These are phyloP conservation scores for Aspergillus incahuasiensis DNA, from an alignment of 495 filamentous ascomycete species.

Conservation along the genomic window DNA sequence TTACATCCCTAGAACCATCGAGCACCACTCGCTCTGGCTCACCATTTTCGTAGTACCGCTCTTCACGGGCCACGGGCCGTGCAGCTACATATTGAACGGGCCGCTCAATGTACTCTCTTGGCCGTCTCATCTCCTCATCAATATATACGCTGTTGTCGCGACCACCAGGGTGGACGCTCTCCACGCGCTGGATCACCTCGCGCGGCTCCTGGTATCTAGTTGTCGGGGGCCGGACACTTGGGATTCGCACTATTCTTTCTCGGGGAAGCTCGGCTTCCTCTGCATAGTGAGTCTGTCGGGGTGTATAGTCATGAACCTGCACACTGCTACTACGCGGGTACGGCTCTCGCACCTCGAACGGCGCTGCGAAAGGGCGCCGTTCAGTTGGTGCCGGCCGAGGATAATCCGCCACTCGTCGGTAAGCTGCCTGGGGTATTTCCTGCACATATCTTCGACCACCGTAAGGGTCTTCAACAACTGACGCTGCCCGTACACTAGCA, in stretches of 20 bases:
- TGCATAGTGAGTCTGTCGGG: constrained; percentile 33
- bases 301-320: constrained; percentile 40
- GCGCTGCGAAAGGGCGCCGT: constrained; percentile 28
- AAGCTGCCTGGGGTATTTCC: constrained; percentile 38
- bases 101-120: constrained; percentile 42
- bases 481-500: constrained; percentile 37
- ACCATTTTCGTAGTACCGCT: constrained; percentile 37
- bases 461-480: constrained; percentile 40
- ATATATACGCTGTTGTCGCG: constrained; percentile 39
- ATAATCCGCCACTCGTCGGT: constrained; percentile 43
- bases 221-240: constrained; percentile 54
- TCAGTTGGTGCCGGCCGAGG: constrained; percentile 32
- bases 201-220: constrained; percentile 52
- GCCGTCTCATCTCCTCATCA: constrained; percentile 32
- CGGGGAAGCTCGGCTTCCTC: constrained; percentile 44
- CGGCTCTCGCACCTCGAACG: constrained; percentile 33
- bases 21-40: constrained; percentile 29
- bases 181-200: constrained; percentile 44
- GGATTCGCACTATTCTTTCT: constrained; percentile 51
- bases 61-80: constrained; percentile 26
- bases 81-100: constrained; percentile 31
- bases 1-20: constrained; percentile 26
- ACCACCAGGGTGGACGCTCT: constrained; percentile 46
- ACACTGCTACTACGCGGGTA: constrained; percentile 36
- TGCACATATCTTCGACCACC: constrained; percentile 42